phyloP scores from a whole-genome alignment of 345 rosid species.

The Streptanthus diversifolius region DNA sequence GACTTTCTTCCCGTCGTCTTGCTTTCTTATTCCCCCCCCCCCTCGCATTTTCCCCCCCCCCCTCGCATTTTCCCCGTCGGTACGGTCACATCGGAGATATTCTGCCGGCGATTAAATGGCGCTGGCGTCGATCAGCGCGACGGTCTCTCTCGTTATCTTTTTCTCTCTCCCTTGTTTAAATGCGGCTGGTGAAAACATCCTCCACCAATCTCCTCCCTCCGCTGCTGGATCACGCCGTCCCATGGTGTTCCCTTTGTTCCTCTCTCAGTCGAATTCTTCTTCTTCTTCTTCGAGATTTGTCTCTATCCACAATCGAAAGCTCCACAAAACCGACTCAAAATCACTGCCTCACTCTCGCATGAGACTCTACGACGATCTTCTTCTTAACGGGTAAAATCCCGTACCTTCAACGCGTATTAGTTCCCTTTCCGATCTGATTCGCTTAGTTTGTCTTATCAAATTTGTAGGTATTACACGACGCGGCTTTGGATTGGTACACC shows the following conservation, averaged over 20 bases:
- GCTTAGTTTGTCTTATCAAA: background rate
- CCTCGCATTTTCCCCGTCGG: conserved; percentile 5
- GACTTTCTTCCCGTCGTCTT: background rate
- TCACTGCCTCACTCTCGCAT: conserved; percentile 61
- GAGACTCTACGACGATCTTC: conserved; percentile 95
- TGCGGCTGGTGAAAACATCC: conserved; percentile 27
- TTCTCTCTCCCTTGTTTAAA: conserved; percentile 18
- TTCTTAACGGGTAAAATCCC: conserved; percentile 58
- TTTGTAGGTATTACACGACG: conserved; percentile 72
- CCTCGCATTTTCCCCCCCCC: background rate
- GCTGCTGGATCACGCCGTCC: conserved; percentile 40
- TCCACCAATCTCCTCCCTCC: conserved; percentile 31
- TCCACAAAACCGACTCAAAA: conserved; percentile 44
- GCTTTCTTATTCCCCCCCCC: background rate
- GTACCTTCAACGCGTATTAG: background rate
- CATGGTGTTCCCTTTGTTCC: conserved; percentile 73
- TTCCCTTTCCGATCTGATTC: background rate
- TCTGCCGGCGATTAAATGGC: conserved; percentile 26
- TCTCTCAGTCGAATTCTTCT: conserved; percentile 36
- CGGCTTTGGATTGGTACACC: conserved; percentile 95
- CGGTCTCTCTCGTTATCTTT: conserved; percentile 20
- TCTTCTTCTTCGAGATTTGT: conserved; percentile 38
- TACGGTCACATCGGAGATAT: background rate
- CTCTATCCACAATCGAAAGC: conserved; percentile 46
- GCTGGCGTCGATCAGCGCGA: conserved; percentile 8